These are phyloP conservation scores for Diaporthe citri DNA, from an alignment of 2,329 filamentous ascomycete species.

Conservation along the genomic window DNA sequence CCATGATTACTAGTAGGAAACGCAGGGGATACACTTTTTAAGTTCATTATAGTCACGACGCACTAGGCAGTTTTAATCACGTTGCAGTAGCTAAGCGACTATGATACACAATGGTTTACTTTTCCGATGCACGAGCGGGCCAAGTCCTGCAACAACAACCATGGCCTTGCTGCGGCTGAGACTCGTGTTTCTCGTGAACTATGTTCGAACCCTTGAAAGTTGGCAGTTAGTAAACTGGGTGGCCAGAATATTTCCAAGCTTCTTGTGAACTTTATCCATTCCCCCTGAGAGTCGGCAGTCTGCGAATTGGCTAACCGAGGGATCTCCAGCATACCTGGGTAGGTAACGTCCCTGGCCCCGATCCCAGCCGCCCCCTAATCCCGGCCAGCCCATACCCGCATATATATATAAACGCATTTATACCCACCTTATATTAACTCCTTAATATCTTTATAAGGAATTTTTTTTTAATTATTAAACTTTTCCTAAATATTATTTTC, in stretches of 20 bases:
- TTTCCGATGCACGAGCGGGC: background rate
- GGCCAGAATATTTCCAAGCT: background rate
- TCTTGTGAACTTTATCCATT: background rate
- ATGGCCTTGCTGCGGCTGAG: background rate
- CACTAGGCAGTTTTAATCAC: too few relatives aligned
- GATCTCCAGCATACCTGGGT: background rate
- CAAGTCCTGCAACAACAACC: background rate
- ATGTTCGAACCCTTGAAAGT: background rate
- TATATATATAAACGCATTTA: too few relatives aligned
- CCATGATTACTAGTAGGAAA: background rate
- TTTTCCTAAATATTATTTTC: too few relatives aligned
- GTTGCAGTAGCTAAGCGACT: too few relatives aligned
- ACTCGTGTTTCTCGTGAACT: background rate
- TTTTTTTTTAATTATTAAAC: too few relatives aligned
- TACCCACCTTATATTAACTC: too few relatives aligned
- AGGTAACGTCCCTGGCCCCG: too few relatives aligned
- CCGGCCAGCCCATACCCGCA: too few relatives aligned
- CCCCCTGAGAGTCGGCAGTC: background rate
- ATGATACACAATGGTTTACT: background rate
- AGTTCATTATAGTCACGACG: background rate
- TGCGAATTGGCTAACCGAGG: background rate
- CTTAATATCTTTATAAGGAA: too few relatives aligned
- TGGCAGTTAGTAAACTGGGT: background rate
- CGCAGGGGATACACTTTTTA: background rate
- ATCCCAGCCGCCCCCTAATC: too few relatives aligned